Conservation (phyloP, 176 grass and related monocot genomes). For the Cymbopogon citratus region DNA sequence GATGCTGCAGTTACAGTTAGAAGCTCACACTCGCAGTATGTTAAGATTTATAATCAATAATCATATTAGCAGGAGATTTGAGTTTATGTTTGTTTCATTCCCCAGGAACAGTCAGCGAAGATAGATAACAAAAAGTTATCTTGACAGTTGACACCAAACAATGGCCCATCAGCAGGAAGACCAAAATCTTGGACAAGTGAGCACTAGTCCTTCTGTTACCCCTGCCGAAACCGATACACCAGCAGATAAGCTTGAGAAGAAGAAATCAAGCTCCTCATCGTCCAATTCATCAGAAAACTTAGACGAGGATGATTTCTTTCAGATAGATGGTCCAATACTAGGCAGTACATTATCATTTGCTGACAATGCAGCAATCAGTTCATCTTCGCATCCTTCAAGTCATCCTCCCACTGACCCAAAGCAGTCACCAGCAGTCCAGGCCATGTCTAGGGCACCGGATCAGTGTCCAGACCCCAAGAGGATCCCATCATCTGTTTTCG, state of each 20-base stretch:
- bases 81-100: background rate
- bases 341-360: conserved; percentile 15
- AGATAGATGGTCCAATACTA: conserved; percentile 30
- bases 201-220: background rate
- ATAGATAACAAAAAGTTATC: background rate
- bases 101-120: background rate
- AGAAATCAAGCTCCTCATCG: conserved; percentile 6
- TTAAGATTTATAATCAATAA: background rate
- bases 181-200: conserved; percentile 5
- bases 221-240: background rate
- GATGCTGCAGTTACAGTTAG: background rate
- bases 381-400: background rate
- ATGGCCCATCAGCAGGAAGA: conserved; percentile 24
- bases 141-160: background rate
- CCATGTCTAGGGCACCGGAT: conserved; percentile 34
- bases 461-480: conserved; percentile 49
- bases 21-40: background rate
- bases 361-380: background rate
- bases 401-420: conserved; percentile 5
- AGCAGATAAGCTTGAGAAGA: background rate
- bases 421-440: conserved; percentile 25
- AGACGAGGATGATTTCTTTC: conserved; percentile 50
- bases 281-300: conserved; percentile 33
- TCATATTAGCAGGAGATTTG: background rate
- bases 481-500: conserved; percentile 57